Base-by-base conservation (phyloP, 495 filamentous ascomycete species). In the Penicillium antarcticum region DNA sequence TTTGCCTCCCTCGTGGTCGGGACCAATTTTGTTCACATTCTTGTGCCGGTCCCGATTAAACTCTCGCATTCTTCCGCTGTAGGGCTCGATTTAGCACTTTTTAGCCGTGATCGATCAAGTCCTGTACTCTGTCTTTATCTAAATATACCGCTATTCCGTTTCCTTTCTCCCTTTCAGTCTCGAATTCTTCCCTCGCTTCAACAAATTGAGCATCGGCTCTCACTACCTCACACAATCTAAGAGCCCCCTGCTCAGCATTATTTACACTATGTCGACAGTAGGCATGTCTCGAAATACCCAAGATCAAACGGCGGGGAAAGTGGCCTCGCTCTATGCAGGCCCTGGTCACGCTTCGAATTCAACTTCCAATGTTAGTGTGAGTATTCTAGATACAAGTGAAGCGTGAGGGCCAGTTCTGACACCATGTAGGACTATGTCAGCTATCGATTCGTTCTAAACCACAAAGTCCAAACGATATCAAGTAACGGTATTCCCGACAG, bases 381-480 rank as follows among this genome's bases (percentile, higher is more conserved):
- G 66, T 62, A 49, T 41, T 21, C 16, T 9, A 29, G 26, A 29
- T 29, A 29, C 26, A 6, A 29, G 26, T 6, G 26, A 29, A 29
- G 26, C 10, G 43, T 21, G 14, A 18, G n/a, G 17, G 21, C 12
- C 14, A 38, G 50, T 24, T 16, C 55, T 59, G 29, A 52, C 29
- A 19, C 23, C 2, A 36, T 41, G 36, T 13, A 89, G 86, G 72
- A 77, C 51, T 78, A 79, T 62, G 73, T 87, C 44, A 78, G 82
- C 45, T 92, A 87, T 70, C 78, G 80, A 17, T 77, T 83, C 55
- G 74, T 75, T 37, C 65, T 87, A 36, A 60, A 78, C 19, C 72
- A 72, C 48, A 82, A 83, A 48, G 77, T 92, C 29, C 87, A 81
- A 18, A 91, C 87, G 1, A 75, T 96, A 11, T 87, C 88, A 4